A percentile compares a stretch with the other conserved stretches of the same genome.
These are phyloP conservation scores for Paspalum vaginatum DNA, from an alignment of 176 grass and related monocot genomes.

Conservation along the genomic window DNA sequence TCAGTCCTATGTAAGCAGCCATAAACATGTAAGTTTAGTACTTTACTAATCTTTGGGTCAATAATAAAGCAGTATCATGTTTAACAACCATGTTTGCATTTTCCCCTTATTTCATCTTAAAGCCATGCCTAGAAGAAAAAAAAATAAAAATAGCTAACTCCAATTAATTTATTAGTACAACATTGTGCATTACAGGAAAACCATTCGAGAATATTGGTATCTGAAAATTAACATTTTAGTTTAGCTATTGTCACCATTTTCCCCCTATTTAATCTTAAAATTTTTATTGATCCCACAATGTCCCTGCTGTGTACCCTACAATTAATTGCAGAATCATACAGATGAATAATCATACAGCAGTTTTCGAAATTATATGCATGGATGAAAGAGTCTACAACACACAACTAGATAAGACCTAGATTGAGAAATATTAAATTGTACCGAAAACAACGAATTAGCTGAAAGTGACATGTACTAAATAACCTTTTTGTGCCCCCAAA, in stretches of 20 bases:
- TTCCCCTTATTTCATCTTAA: neutral
- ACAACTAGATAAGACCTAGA: neutral
- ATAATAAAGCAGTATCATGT: neutral
- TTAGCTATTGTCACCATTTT: too few species aligned
- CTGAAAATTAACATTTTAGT: neutral
- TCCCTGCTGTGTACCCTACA: neutral
- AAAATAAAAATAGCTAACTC: neutral
- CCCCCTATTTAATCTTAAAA: too few species aligned
- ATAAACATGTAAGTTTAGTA: neutral
- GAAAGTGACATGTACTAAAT: slow-evolving; percentile 27
- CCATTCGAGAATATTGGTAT: slow-evolving; percentile 17
- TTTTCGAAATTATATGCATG: neutral
- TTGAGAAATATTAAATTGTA: neutral
- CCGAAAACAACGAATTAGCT: neutral
- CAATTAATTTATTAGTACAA: neutral
- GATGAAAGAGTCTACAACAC: neutral
- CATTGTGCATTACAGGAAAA: neutral
- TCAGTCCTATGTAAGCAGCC: neutral
- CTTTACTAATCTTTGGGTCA: neutral
- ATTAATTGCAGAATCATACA: neutral
- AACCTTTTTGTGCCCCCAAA: neutral
- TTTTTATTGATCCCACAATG: too few species aligned
- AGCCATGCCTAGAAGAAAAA: neutral
- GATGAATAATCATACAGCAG: neutral
- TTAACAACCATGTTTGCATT: neutral